Evolutionary conservation across 1,284 basidiomycete genomes (phyloP).

Genomic region (Ganoderma lucidum): DNA sequence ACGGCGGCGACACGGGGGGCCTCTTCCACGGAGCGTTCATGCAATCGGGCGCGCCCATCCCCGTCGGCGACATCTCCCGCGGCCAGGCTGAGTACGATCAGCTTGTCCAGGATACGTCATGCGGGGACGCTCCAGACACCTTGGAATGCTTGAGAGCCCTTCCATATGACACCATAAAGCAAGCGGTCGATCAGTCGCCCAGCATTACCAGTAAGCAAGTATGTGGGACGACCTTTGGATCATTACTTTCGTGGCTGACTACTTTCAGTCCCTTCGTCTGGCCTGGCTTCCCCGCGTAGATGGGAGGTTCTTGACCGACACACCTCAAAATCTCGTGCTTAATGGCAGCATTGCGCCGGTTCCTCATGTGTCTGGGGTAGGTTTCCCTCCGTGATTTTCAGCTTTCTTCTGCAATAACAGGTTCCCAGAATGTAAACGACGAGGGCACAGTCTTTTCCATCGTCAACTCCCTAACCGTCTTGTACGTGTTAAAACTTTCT

Average conservation of each 20-base stretch:
- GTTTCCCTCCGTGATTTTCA: constrained; percentile 12
- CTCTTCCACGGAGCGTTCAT: constrained; percentile 47
- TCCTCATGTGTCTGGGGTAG: constrained; percentile 40
- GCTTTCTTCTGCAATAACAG: neutral
- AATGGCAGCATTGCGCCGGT: constrained; percentile 41
- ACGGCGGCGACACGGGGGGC: constrained; percentile 42
- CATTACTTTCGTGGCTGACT: neutral
- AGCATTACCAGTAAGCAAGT: constrained; percentile 40
- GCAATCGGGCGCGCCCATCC: constrained; percentile 46
- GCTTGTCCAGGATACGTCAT: constrained; percentile 43
- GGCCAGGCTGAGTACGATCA: constrained; percentile 45
- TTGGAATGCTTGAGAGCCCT: constrained; percentile 49
- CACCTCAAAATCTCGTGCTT: constrained; percentile 37
- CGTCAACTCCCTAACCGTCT: constrained; percentile 3
- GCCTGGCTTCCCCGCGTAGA: constrained; percentile 48
- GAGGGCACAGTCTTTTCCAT: constrained; percentile 16
- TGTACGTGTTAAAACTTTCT: neutral
- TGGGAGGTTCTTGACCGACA: constrained; percentile 43
- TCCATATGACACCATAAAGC: constrained; percentile 40
- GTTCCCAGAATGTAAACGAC: constrained; percentile 6
- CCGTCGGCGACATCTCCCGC: constrained; percentile 42
- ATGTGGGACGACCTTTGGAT: neutral
- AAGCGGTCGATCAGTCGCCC: constrained; percentile 41
- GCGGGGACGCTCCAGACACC: constrained; percentile 42
- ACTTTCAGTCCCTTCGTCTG: constrained; percentile 33